phyloP scores from a whole-genome alignment of 306 rosid species.

The Quercus berberidifolia region DNA sequence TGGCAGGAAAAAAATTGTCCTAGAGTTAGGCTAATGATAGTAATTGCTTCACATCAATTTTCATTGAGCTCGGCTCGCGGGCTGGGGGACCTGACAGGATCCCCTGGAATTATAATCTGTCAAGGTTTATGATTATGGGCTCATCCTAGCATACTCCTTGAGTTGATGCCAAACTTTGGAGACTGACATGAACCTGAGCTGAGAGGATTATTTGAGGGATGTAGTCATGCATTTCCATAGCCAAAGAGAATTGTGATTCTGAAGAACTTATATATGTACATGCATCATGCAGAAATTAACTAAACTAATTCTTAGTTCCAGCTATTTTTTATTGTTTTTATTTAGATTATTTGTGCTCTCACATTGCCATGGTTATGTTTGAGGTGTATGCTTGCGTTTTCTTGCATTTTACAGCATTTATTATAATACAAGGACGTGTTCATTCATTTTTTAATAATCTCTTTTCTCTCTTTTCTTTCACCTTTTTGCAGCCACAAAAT shows the following conservation, averaged over 20 bases:
- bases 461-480: neutral
- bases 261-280: neutral
- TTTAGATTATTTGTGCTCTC: slow-evolving; percentile 11
- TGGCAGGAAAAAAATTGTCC: too few relatives aligned
- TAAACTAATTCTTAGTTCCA: neutral
- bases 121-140: neutral
- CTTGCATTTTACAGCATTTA: neutral
- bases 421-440: neutral
- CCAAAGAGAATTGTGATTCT: neutral
- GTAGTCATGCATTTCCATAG: neutral
- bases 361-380: slow-evolving; percentile 5
- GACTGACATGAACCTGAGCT: neutral
- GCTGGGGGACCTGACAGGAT: neutral
- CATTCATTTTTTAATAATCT: neutral
- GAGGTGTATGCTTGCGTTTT: slow-evolving; percentile 1
- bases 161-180: neutral
- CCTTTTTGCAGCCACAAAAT: slow-evolving; percentile 48
- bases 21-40: neutral
- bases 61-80: neutral
- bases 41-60: neutral
- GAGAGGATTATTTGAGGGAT: neutral
- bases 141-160: neutral
- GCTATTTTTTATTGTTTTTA: neutral
- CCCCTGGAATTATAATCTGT: neutral
- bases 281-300: neutral